A percentile compares a stretch with the other conserved stretches of the same genome.
Conservation (phyloP, 805 yeast genomes). For the Starmera caribaea region DNA sequence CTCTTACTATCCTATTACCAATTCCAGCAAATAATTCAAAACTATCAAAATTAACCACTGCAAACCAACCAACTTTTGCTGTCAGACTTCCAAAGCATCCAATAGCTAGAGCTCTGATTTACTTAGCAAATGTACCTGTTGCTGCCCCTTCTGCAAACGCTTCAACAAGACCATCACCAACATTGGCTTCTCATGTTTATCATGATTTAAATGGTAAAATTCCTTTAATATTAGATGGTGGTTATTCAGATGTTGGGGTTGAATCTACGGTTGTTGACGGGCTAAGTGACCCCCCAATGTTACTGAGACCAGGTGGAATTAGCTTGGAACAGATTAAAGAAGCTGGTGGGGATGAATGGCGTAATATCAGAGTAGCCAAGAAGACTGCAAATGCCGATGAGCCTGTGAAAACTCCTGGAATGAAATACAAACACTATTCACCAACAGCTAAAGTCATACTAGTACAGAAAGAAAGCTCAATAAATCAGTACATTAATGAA, state of each 20-base stretch:
- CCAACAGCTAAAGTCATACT: constrained; percentile 79
- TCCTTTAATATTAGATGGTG: constrained; percentile 87
- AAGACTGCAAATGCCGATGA: constrained; percentile 57
- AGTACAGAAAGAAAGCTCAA: constrained; percentile 32
- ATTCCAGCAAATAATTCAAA: constrained; percentile 30
- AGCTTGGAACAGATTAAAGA: constrained; percentile 63
- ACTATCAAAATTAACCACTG: constrained; percentile 71
- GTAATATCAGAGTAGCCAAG: constrained; percentile 50
- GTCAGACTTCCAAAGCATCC: constrained; percentile 84
- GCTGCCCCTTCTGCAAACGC: constrained; percentile 99
- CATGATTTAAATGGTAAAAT: constrained; percentile 73
- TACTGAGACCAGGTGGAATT: constrained; percentile 91
- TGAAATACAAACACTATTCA: constrained; percentile 94
- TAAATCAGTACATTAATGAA: constrained; percentile 19
- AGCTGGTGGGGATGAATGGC: constrained; percentile 66
- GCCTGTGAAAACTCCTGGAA: constrained; percentile 87
- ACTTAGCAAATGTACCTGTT: constrained; percentile 73
- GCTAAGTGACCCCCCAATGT: constrained; percentile 69
- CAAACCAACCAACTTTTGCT: constrained; percentile 83
- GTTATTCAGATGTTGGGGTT: constrained; percentile 78
- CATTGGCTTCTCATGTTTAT: constrained; percentile 76
- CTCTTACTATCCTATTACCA: constrained; percentile 80
- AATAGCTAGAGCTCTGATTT: constrained; percentile 83
- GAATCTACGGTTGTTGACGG: constrained; percentile 96
- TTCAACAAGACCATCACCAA: constrained; percentile 91